Conservation (phyloP, 2,329 filamentous ascomycete genomes). For the Clonostachys rhizophaga region DNA sequence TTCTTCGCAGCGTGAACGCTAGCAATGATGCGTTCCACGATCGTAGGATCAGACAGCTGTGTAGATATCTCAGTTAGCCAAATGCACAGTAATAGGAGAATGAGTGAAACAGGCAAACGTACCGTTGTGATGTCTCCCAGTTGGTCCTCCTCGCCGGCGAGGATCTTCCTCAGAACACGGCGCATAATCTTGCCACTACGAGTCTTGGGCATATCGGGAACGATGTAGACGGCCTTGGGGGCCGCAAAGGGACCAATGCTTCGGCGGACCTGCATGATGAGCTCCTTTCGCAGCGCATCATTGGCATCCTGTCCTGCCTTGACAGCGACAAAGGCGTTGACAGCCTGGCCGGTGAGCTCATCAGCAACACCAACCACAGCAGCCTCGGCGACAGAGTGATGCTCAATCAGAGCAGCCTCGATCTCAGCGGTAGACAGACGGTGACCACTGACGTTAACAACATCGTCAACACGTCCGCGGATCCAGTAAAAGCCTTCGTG, state of each 20-base stretch:
- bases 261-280: conserved; percentile 91
- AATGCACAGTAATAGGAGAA: too few relatives aligned
- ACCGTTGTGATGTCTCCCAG: conserved; percentile 90
- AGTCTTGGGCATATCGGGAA: conserved; percentile 95
- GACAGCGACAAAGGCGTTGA: conserved; percentile 93
- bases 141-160: conserved; percentile 95
- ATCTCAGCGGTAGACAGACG: conserved; percentile 96
- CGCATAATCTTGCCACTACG: conserved; percentile 99
- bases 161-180: conserved; percentile 91
- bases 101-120: conserved; percentile 28
- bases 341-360: conserved; percentile 93
- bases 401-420: conserved; percentile 92
- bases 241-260: conserved; percentile 97
- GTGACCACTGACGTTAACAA: conserved; percentile 96
- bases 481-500: conserved; percentile 99
- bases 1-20: conserved; percentile 63
- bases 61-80: conserved; percentile 6
- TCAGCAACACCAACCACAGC: conserved; percentile 92
- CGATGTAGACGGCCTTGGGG: conserved; percentile 86
- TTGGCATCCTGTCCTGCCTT: conserved; percentile 76
- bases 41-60: conserved; percentile 80
- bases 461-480: conserved; percentile 94
- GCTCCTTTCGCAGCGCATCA: conserved; percentile 86
- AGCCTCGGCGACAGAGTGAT: conserved; percentile 83
- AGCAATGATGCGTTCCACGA: conserved; percentile 86